Percentiles rank a stretch among this genome's conserved stretches.
Evolutionary conservation across 164 flowering plant genomes (phyloP).

Genomic region (Malania oleifera): DNA sequence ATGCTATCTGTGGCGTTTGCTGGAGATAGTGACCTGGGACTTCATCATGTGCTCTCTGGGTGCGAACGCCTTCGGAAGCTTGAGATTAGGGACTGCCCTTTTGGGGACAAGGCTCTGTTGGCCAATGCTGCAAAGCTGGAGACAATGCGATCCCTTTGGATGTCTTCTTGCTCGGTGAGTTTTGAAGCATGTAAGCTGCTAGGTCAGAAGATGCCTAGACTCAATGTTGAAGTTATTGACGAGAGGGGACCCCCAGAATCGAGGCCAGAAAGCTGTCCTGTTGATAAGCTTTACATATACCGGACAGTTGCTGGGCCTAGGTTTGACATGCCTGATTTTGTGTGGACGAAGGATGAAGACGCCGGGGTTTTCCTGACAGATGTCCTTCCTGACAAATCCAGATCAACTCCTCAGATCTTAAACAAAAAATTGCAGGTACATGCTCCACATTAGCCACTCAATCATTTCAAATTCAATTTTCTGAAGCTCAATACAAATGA

Average conservation of each 20-base stretch:
- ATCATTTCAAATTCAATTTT: slow-evolving; percentile 12
- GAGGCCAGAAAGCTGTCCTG: slow-evolving; percentile 42
- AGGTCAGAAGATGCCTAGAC: slow-evolving; percentile 64
- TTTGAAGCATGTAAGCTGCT: slow-evolving; percentile 70
- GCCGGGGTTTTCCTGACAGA: slow-evolving; percentile 23
- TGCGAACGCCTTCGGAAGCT: slow-evolving; percentile 75
- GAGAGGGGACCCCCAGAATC: slow-evolving; percentile 55
- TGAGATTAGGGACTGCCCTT: slow-evolving; percentile 89
- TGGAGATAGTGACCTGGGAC: slow-evolving; percentile 81
- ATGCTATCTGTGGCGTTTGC: slow-evolving; percentile 94
- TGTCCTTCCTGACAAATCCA: neutral
- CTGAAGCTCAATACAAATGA: slow-evolving; percentile 19
- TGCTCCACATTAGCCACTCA: slow-evolving; percentile 14
- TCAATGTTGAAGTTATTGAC: slow-evolving; percentile 79
- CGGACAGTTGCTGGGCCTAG: slow-evolving; percentile 74
- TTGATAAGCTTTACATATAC: slow-evolving; percentile 67
- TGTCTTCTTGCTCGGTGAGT: slow-evolving; percentile 89
- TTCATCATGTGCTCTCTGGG: slow-evolving; percentile 76
- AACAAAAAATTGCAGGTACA: slow-evolving; percentile 28
- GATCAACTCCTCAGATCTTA: neutral
- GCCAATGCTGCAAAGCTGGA: slow-evolving; percentile 88
- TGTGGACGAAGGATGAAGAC: slow-evolving; percentile 56
- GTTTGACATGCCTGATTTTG: slow-evolving; percentile 60
- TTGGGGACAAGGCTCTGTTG: slow-evolving; percentile 84
- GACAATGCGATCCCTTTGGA: slow-evolving; percentile 99